phyloP scores from a whole-genome alignment of 106 monocot genomes.

The Xerophyta viscosa region DNA sequence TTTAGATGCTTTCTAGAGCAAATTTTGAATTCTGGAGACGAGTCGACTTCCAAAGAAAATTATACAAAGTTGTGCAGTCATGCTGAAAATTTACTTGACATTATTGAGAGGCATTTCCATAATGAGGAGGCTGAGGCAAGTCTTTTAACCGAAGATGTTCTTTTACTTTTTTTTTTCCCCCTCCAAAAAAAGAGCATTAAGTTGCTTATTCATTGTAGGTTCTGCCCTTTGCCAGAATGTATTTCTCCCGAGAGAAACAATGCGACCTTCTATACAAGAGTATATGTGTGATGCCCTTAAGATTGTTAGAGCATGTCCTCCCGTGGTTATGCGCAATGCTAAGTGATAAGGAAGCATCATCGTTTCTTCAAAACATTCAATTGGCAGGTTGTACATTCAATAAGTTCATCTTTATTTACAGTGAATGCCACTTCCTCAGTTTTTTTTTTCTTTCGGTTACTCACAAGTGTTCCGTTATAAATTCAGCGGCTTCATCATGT shows the following conservation, averaged over 20 bases:
- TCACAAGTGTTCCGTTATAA: constrained; percentile 2
- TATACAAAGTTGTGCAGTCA: constrained; percentile 67
- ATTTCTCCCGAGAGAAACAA: constrained; percentile 76
- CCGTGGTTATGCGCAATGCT: constrained; percentile 86
- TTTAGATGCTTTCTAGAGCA: constrained; percentile 86
- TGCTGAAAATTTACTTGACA: constrained; percentile 94
- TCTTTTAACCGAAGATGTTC: not conserved
- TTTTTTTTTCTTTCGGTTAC: not conserved
- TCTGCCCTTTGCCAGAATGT: constrained; percentile 80
- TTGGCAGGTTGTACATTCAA: constrained; percentile 58
- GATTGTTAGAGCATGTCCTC: constrained; percentile 81
- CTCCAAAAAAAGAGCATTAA: too few species aligned
- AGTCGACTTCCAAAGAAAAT: constrained; percentile 80
- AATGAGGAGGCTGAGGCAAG: constrained; percentile 76
- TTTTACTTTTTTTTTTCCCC: not conserved
- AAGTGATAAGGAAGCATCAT: constrained; percentile 58
- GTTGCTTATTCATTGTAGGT: too few species aligned
- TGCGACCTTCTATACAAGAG: constrained; percentile 71
- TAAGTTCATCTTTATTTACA: constrained; percentile 5
- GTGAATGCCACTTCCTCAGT: not conserved
- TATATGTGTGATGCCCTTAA: constrained; percentile 91
- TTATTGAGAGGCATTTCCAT: constrained; percentile 78
- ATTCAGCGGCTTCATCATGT: constrained; percentile 59
- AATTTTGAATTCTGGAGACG: constrained; percentile 66
- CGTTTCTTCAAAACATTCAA: constrained; percentile 77